These are phyloP conservation scores for Mucor saturninus DNA, from an alignment of 371 early-diverging fungal genomes.

Conservation along the genomic window DNA sequence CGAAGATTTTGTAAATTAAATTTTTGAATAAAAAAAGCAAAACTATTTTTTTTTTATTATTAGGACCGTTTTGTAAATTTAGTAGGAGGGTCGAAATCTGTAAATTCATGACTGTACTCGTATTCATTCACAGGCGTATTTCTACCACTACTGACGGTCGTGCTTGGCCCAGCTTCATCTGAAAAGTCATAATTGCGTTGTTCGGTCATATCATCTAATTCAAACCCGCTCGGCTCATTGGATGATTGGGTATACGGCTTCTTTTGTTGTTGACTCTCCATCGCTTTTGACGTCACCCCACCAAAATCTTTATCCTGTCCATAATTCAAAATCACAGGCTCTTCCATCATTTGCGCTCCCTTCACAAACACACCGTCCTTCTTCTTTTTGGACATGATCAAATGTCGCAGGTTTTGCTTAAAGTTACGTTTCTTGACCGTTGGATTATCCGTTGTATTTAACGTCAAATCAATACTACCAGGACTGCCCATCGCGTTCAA, in stretches of 20 bases:
- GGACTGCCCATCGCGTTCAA: slow-evolving; percentile 1
- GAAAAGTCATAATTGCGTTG: slow-evolving; percentile 9
- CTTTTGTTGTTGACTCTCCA: slow-evolving; percentile 1
- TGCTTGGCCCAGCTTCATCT: slow-evolving; percentile 15
- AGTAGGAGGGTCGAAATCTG: neutral
- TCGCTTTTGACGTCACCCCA: slow-evolving; percentile 10
- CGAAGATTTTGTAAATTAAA: slow-evolving; percentile 38
- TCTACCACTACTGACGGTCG: slow-evolving; percentile 11
- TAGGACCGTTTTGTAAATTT: neutral
- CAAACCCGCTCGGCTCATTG: neutral
- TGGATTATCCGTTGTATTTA: slow-evolving; percentile 6
- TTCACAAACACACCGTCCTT: slow-evolving; percentile 5
- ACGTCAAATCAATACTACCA: slow-evolving; percentile 13
- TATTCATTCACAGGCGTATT: slow-evolving; percentile 9
- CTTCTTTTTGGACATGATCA: slow-evolving; percentile 9
- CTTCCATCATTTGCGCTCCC: slow-evolving; percentile 38
- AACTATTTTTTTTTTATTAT: neutral
- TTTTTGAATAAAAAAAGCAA: slow-evolving; percentile 1
- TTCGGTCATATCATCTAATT: slow-evolving; percentile 8
- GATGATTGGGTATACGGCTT: neutral
- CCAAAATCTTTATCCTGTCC: slow-evolving; percentile 30
- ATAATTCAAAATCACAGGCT: slow-evolving; percentile 33
- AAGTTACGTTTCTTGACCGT: slow-evolving; percentile 2
- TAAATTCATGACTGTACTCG: neutral
- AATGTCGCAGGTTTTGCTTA: slow-evolving; percentile 10